These are phyloP conservation scores for Cyberlindnera bimundalis DNA, from an alignment of 805 yeast species.

Conservation along the genomic window DNA sequence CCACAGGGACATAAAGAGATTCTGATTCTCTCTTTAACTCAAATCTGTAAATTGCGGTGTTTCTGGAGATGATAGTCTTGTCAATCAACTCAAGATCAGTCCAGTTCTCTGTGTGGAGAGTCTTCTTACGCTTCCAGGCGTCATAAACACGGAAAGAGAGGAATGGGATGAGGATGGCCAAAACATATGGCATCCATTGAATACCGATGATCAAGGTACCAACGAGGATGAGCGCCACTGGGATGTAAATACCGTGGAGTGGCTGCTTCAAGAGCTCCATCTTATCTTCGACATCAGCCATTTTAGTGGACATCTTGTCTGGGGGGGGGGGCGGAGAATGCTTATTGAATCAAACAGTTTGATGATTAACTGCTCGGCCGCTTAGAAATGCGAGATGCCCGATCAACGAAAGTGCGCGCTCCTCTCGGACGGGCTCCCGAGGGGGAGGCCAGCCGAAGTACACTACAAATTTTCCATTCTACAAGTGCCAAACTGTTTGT, in stretches of 20 bases:
- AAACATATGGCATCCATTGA: slow-evolving; percentile 44
- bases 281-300: slow-evolving; percentile 41
- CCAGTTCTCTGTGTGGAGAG: slow-evolving; percentile 53
- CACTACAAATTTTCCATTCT: too few species aligned
- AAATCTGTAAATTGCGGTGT: slow-evolving; percentile 72
- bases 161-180: slow-evolving; percentile 38
- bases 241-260: slow-evolving; percentile 73
- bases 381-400: not conserved
- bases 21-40: slow-evolving; percentile 59
- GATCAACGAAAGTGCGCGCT: slow-evolving; percentile 1
- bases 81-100: slow-evolving; percentile 66
- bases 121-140: slow-evolving; percentile 38
- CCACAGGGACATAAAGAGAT: slow-evolving; percentile 63
- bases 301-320: slow-evolving; percentile 19
- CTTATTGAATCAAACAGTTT: too few species aligned
- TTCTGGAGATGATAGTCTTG: slow-evolving; percentile 67
- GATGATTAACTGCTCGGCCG: not conserved
- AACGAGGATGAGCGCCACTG: slow-evolving; percentile 52
- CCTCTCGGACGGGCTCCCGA: too few species aligned
- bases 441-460: not conserved
- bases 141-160: slow-evolving; percentile 32
- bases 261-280: slow-evolving; percentile 55
- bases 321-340: too few species aligned
- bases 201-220: slow-evolving; percentile 47
- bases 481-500: too few species aligned